These are phyloP conservation scores for Colletotrichum sansevieriae DNA, from an alignment of 2,329 filamentous ascomycete genomes.

Conservation along the genomic window DNA sequence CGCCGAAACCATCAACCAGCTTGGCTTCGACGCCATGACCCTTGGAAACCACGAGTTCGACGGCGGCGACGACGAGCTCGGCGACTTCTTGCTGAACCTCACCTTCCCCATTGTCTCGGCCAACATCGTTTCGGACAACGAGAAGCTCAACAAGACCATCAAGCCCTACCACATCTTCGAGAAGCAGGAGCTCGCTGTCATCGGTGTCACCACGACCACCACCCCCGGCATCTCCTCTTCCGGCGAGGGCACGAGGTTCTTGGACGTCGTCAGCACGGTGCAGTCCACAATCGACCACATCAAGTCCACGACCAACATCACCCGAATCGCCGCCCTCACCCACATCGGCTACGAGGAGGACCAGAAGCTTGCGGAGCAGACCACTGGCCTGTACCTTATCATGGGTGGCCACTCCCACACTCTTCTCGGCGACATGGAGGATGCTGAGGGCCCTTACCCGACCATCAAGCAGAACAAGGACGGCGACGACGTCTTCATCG, in stretches of 20 bases:
- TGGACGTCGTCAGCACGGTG: constrained; percentile 68
- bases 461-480: constrained; percentile 72
- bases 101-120: constrained; percentile 75
- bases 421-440: constrained; percentile 70
- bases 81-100: constrained; percentile 71
- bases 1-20: constrained; percentile 73
- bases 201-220: constrained; percentile 73
- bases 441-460: constrained; percentile 71
- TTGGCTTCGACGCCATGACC: constrained; percentile 77
- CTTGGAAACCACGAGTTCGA: constrained; percentile 78
- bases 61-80: constrained; percentile 72
- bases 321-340: constrained; percentile 74
- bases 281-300: constrained; percentile 74
- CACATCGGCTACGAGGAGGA: constrained; percentile 77
- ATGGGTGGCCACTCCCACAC: constrained; percentile 74
- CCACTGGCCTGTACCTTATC: constrained; percentile 75
- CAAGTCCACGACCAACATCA: constrained; percentile 71
- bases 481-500: constrained; percentile 76
- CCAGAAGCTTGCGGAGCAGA: constrained; percentile 69
- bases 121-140: constrained; percentile 72
- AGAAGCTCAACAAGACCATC: constrained; percentile 71
- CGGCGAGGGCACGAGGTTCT: constrained; percentile 69
- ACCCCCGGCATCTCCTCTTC: constrained; percentile 71
- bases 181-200: constrained; percentile 71
- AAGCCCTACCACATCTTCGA: constrained; percentile 76